Evolutionary conservation across 441 rosid species (phyloP).

Genomic region (Populus hybrid): DNA sequence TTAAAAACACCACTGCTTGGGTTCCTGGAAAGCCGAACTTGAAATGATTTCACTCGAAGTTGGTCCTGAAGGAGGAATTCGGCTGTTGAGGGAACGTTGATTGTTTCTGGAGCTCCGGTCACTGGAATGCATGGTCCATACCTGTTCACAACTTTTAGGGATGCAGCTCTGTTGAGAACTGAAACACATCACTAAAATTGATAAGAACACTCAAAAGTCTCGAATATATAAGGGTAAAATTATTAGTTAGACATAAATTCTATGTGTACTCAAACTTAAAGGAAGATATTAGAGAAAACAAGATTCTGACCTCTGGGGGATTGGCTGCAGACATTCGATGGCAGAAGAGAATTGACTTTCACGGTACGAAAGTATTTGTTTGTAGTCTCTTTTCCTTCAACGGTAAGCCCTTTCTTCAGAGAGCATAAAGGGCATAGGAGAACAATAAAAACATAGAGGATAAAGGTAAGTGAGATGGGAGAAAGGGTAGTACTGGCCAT

Average conservation of each 20-base stretch:
- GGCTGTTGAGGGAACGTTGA: background rate
- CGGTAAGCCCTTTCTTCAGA: background rate
- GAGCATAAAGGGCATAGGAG: background rate
- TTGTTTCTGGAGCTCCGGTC: background rate
- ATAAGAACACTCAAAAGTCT: too few relatives aligned
- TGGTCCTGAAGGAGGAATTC: constrained; percentile 11
- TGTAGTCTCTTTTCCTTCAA: background rate
- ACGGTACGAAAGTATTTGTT: background rate
- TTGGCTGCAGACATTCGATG: constrained; percentile 7
- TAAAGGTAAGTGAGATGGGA: background rate
- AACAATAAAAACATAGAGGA: background rate
- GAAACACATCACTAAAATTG: background rate
- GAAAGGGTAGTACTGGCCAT: background rate
- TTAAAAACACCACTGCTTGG: background rate
- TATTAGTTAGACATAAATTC: background rate
- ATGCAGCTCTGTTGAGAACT: background rate
- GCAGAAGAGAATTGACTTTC: background rate
- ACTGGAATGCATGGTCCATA: constrained; percentile 10
- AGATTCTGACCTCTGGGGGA: background rate
- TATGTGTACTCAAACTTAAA: background rate
- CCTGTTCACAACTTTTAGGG: background rate
- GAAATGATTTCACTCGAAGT: constrained; percentile 10
- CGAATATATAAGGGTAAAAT: too few relatives aligned
- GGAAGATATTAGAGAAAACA: background rate
- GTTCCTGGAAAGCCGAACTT: background rate